These are phyloP conservation scores for Microcyclosporella mali DNA, from an alignment of 2,329 filamentous ascomycete species.

Conservation along the genomic window DNA sequence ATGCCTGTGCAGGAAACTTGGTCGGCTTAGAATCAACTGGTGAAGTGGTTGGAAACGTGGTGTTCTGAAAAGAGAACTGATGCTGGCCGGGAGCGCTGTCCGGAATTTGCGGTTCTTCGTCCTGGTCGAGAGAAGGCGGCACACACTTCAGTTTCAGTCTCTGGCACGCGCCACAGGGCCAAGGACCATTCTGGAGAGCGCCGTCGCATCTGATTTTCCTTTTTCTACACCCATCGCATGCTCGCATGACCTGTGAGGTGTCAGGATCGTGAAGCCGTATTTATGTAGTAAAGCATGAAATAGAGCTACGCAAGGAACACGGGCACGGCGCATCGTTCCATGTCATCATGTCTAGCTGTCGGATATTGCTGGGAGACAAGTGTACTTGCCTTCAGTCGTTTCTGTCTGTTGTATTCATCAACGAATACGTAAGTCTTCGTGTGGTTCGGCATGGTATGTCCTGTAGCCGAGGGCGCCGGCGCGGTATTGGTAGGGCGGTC, in stretches of 20 bases:
- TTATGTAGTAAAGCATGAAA: no score
- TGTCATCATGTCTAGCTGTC: no score
- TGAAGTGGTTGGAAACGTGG: conserved; percentile 14
- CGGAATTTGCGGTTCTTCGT: conserved; percentile 45
- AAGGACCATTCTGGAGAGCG: conserved; percentile 82
- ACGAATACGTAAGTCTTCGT: conserved; percentile 99
- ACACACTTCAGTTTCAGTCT: conserved; percentile 89
- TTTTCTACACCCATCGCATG: conserved; percentile 88
- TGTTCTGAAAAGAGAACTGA: conserved; percentile 28
- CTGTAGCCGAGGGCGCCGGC: conserved; percentile 49
- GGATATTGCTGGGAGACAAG: no score
- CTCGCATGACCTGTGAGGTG: conserved; percentile 68
- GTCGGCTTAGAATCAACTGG: conserved; percentile 10
- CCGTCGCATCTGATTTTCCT: conserved; percentile 98
- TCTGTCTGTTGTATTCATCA: conserved; percentile 96
- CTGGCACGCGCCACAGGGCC: conserved; percentile 92
- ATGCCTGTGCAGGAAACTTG: conserved; percentile 10
- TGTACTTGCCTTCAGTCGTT: conserved; percentile 62
- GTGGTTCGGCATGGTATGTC: conserved; percentile 47
- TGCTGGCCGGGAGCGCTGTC: conserved; percentile 20
- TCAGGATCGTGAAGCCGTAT: no score
- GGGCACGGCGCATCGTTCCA: no score
- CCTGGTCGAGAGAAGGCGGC: conserved; percentile 74
- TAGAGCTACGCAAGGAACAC: no score
- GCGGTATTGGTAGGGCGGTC: conserved; percentile 13